phyloP scores from a whole-genome alignment of 805 yeast species.

The Yarrowia sp. region DNA sequence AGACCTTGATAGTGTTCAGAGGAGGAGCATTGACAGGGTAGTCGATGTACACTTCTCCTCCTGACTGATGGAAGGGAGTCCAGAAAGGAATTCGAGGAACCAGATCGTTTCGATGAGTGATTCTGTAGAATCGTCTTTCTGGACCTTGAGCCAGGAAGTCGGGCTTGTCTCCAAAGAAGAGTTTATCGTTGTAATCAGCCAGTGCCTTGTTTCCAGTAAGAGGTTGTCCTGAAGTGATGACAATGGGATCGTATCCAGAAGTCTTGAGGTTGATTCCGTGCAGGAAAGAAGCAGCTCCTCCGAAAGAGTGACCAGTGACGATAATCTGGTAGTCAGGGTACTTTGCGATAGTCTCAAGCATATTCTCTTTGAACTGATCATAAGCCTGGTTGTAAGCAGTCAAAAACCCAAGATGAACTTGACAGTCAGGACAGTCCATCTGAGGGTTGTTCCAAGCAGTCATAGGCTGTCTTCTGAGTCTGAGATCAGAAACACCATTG shows the following conservation, averaged over 20 bases:
- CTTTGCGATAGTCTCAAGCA: background rate
- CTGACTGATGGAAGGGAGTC: background rate
- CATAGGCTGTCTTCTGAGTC: background rate
- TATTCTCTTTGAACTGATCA: background rate
- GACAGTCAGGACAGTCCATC: background rate
- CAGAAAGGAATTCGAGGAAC: background rate
- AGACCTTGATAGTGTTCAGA: background rate
- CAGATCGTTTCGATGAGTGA: background rate
- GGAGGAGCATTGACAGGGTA: background rate
- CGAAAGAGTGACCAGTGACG: background rate
- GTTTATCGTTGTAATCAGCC: background rate
- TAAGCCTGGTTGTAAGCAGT: background rate
- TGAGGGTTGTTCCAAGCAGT: background rate
- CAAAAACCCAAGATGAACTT: background rate
- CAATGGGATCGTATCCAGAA: background rate
- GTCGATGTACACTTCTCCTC: background rate
- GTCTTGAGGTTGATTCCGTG: background rate
- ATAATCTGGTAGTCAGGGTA: background rate
- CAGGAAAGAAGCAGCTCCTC: background rate
- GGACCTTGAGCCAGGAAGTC: background rate
- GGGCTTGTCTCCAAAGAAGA: background rate
- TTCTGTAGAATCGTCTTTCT: background rate
- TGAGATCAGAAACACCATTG: background rate
- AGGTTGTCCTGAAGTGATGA: background rate
- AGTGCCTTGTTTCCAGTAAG: background rate